Conservation (phyloP, 2,329 filamentous ascomycete species). For the Paraphoma sp. region DNA sequence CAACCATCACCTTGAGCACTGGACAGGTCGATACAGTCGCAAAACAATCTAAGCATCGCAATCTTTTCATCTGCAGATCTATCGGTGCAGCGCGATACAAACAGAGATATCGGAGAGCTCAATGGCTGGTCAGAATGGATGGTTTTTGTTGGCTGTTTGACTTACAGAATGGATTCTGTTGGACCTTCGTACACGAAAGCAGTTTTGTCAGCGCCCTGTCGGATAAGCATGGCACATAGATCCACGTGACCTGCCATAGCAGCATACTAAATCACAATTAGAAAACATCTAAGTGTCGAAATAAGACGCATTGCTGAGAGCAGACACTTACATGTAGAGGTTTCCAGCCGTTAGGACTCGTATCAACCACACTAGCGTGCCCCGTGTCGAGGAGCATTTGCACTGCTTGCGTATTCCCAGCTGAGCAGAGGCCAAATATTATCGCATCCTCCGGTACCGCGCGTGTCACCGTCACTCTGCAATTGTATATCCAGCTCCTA, state of each 20-base stretch:
- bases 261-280: slow-evolving; percentile 10
- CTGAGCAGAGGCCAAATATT: slow-evolving; percentile 17
- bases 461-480: slow-evolving; percentile 11
- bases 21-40: slow-evolving; percentile 18
- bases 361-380: slow-evolving; percentile 18
- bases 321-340: slow-evolving; percentile 10
- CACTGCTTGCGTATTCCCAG: slow-evolving; percentile 16
- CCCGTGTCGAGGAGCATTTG: slow-evolving; percentile 11
- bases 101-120: slow-evolving; percentile 16
- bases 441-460: slow-evolving; percentile 15
- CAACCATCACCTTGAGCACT: slow-evolving; percentile 15
- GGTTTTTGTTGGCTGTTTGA: not conserved
- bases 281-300: not conserved
- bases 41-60: slow-evolving; percentile 19
- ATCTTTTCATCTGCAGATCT: slow-evolving; percentile 13
- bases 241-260: slow-evolving; percentile 15
- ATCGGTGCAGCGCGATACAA: slow-evolving; percentile 9
- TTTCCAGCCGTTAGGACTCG: slow-evolving; percentile 18
- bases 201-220: slow-evolving; percentile 16
- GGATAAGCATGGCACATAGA: slow-evolving; percentile 13
- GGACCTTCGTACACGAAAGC: slow-evolving; percentile 21
- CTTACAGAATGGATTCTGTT: slow-evolving; percentile 13
- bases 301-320: not conserved
- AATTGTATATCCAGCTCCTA: slow-evolving; percentile 15
- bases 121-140: not conserved